Conservation (phyloP, 805 yeast genomes). For the Wickerhamiella kurtzmanii region DNA sequence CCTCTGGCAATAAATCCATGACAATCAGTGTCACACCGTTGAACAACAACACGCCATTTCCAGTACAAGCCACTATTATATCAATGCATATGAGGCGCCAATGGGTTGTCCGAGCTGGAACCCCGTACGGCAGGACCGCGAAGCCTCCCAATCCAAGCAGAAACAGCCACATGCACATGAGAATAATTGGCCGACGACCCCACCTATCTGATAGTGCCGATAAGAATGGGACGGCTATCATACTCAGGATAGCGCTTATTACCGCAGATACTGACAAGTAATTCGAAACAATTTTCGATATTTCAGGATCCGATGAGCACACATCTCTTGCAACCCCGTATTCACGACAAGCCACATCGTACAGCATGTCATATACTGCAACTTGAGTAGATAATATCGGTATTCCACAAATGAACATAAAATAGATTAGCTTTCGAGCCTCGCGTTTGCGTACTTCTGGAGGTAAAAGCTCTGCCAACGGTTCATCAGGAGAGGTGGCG, state of each 20-base stretch:
- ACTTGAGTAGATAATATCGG: neutral
- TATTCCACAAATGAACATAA: neutral
- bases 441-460: neutral
- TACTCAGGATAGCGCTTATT: neutral
- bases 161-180: conserved; percentile 8
- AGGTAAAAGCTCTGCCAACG: neutral
- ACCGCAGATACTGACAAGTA: neutral
- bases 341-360: neutral
- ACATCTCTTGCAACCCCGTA: neutral
- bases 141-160: conserved; percentile 1
- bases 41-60: conserved; percentile 8
- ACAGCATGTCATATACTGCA: neutral
- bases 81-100: conserved; percentile 12
- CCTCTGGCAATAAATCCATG: conserved; percentile 7
- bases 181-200: conserved; percentile 9
- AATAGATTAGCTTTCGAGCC: neutral
- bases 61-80: conserved; percentile 5
- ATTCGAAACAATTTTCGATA: neutral
- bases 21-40: conserved; percentile 9
- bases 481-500: neutral
- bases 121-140: conserved; percentile 2
- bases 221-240: neutral
- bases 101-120: neutral
- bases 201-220: conserved; percentile 5
- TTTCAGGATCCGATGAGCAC: neutral